Conservation (phyloP, 495 filamentous ascomycete species). For the Penicillium samsonianum region DNA sequence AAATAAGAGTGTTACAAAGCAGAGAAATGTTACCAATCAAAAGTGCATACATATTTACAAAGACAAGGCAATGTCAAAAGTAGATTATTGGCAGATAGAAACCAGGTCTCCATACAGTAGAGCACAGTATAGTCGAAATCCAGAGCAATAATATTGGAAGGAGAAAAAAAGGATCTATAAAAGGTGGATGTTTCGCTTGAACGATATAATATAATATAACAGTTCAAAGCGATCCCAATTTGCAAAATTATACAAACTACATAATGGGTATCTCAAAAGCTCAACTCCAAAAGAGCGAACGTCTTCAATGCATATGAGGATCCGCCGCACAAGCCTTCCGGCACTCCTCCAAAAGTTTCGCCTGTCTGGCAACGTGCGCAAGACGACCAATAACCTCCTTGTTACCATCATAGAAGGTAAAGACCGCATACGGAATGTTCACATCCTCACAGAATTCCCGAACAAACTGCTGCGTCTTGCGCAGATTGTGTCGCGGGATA, state of each 20-base stretch:
- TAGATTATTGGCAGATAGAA: too few species aligned
- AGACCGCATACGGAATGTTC: conserved; percentile 82
- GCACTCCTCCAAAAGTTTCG: conserved; percentile 76
- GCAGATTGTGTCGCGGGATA: conserved; percentile 83
- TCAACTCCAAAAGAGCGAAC: neutral
- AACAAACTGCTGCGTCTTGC: conserved; percentile 76
- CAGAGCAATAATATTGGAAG: neutral
- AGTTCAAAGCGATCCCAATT: neutral
- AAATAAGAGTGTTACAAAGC: too few species aligned
- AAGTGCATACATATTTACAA: neutral
- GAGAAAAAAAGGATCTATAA: neutral
- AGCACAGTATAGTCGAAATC: neutral
- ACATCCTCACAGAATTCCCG: conserved; percentile 82
- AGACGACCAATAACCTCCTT: conserved; percentile 77
- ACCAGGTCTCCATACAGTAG: neutral
- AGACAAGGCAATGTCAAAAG: neutral
- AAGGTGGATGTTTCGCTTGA: neutral
- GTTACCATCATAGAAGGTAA: conserved; percentile 85
- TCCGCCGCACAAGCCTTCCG: conserved; percentile 52
- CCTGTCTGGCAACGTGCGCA: conserved; percentile 79
- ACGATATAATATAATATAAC: neutral
- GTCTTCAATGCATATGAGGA: conserved; percentile 18
- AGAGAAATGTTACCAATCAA: too few species aligned
- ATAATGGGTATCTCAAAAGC: neutral
- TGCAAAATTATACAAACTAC: neutral